Conservation (phyloP, 768 basidiomycete genomes). For the Mycena rebaudengoi region DNA sequence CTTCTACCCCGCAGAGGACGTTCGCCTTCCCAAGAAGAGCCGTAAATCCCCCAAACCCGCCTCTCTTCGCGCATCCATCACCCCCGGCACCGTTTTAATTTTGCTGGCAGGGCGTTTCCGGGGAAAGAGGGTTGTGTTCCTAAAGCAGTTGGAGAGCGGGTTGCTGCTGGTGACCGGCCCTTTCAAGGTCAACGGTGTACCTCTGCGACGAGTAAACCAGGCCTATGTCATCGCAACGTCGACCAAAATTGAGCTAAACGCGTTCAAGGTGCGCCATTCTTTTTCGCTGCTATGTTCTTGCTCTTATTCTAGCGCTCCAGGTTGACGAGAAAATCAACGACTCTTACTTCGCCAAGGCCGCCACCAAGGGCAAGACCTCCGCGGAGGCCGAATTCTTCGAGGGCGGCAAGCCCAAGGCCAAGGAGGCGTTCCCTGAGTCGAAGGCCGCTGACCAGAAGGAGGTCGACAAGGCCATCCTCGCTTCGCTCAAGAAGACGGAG, state of each 20-base stretch:
- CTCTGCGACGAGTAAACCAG: conserved; percentile 97
- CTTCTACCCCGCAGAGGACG: conserved; percentile 96
- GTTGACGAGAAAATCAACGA: conserved; percentile 92
- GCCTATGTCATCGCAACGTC: conserved; percentile 99
- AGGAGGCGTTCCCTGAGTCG: conserved; percentile 85
- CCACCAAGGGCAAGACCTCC: conserved; percentile 72
- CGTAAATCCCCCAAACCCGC: conserved; percentile 87
- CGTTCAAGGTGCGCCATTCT: conserved; percentile 65
- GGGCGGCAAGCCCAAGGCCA: conserved; percentile 91
- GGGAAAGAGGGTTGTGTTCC: conserved; percentile 97
- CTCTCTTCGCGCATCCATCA: conserved; percentile 86
- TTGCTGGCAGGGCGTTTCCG: conserved; percentile 97
- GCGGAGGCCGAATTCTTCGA: conserved; percentile 98
- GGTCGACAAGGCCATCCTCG: conserved; percentile 80
- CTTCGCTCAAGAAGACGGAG: conserved; percentile 89
- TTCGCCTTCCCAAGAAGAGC: conserved; percentile 88
- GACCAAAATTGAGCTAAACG: conserved; percentile 86
- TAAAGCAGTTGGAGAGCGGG: conserved; percentile 95
- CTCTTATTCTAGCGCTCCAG: conserved; percentile 47
- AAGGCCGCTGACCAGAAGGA: conserved; percentile 93
- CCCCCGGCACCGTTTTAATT: conserved; percentile 94
- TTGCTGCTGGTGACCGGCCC: conserved; percentile 96
- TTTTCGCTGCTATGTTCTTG: background rate
- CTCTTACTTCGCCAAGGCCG: conserved; percentile 88
- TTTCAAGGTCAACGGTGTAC: conserved; percentile 98